Conservation (phyloP, 139 green algal genomes). For the Chlorella sp. region DNA sequence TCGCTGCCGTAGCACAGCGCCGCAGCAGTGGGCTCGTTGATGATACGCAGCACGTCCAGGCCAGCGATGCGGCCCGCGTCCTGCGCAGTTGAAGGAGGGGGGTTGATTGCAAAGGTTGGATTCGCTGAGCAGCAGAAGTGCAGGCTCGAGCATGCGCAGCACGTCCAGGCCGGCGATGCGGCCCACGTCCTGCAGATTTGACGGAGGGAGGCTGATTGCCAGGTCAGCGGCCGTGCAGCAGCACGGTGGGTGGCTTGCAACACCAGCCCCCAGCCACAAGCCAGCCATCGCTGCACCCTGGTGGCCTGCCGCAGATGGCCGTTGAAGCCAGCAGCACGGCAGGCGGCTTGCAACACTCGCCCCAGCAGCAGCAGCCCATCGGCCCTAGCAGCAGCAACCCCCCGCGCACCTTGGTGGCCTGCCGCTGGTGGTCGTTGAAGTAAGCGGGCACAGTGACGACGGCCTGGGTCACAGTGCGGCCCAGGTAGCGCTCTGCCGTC, state of each 20-base stretch:
- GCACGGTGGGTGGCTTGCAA: too few species aligned
- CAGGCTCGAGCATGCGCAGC: conserved; percentile 54
- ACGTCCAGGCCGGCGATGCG: conserved; percentile 89
- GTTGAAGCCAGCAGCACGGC: too few species aligned
- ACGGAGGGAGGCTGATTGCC: too few species aligned
- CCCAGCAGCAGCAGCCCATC: too few species aligned
- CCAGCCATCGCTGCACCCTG: too few species aligned
- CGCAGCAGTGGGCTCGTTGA: conserved; percentile 99
- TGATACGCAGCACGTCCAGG: conserved; percentile 96
- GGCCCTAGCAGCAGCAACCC: too few species aligned
- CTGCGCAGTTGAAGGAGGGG: conserved; percentile 41
- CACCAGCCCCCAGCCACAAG: too few species aligned
- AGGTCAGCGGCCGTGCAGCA: too few species aligned
- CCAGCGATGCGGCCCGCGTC: conserved; percentile 89
- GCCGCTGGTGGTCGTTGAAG: conserved; percentile 99
- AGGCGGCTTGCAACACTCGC: too few species aligned
- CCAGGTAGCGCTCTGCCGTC: conserved; percentile 96
- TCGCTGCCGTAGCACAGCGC: conserved; percentile 95
- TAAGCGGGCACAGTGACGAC: conserved; percentile 99
- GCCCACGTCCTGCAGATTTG: conserved; percentile 81
- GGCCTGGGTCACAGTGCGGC: conserved; percentile 84
- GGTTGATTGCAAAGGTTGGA: neutral
- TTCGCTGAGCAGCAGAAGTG: neutral
- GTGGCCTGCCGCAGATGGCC: too few species aligned
- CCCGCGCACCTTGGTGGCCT: conserved; percentile 78